These are phyloP conservation scores for Ganoderma leucocontextum DNA, from an alignment of 1,284 basidiomycete genomes.

Conservation along the genomic window DNA sequence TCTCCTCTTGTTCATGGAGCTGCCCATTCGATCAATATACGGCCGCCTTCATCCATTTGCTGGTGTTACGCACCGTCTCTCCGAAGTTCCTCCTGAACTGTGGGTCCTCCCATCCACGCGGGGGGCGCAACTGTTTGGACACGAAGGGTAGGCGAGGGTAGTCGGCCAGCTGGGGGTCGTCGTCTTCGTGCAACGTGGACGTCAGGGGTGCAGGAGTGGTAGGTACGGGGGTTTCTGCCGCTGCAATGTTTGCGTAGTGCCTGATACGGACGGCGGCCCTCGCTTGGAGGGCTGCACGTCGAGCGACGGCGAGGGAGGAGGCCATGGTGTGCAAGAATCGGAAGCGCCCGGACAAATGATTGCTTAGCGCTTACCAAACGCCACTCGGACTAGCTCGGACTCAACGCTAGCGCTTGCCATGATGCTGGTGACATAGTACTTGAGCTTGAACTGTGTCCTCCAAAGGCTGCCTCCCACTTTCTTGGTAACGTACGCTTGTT, in stretches of 20 bases:
- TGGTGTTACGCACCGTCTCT: conserved; percentile 68
- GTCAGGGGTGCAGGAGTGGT: conserved; percentile 26
- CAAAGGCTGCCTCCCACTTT: too few relatives aligned
- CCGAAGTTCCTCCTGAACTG: conserved; percentile 88
- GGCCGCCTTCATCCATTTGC: too few relatives aligned
- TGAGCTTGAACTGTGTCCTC: too few relatives aligned
- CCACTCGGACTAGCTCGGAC: too few relatives aligned
- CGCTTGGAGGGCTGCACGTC: conserved; percentile 35
- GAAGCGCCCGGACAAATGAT: conserved; percentile 13
- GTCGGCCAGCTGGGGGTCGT: conserved; percentile 73
- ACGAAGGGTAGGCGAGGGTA: conserved; percentile 83
- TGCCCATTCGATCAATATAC: conserved; percentile 39
- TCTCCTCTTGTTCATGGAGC: conserved; percentile 85
- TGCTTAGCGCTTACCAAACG: not conserved
- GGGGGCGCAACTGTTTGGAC: conserved; percentile 71
- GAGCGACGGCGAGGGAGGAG: conserved; percentile 38
- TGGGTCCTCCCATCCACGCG: conserved; percentile 84
- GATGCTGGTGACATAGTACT: too few relatives aligned
- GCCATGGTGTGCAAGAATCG: conserved; percentile 33
- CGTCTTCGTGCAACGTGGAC: conserved; percentile 44
- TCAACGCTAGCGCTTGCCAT: not conserved
- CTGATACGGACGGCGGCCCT: conserved; percentile 32
- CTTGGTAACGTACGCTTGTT: too few relatives aligned
- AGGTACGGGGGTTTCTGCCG: conserved; percentile 14
- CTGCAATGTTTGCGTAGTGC: conserved; percentile 37